Base-by-base conservation (phyloP, 345 rosid species). In the Clarkia xantiana region DNA sequence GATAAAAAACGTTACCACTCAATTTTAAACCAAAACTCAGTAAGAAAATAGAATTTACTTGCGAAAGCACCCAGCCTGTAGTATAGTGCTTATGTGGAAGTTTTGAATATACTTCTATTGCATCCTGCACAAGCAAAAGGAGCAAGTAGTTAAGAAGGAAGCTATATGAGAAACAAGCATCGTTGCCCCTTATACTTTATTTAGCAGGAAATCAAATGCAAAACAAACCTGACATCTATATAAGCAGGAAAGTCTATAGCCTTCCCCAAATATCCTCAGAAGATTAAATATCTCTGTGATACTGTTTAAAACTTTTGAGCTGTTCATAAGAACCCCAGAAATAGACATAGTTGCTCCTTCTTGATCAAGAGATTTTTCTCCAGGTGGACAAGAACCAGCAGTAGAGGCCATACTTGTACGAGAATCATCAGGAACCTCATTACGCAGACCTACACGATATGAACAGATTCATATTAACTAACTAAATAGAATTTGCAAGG, bases 31-130 rank as follows among this genome's bases (percentile, higher is more conserved):
- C 36, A 29, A 29, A 7, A 7, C 8, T 29, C 36, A 29, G 36
- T 3, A 4, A 29, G 36, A 29, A 29, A 29, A 18, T 34, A n/a
- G 52, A 53, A 18, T 18, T 58, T 70, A 91, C 98, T 94, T 84
- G 96, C 53, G 85, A 78, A 70, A 91, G 90, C 64, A 91, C 95
- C 98, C 98, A 91, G 50, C 90, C 82, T 23, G 98, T 86, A 60
- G 73, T 84, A 70, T 86, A 84, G 70, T 91, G 96, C 74, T 68
- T 84, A 62, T 66, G 76, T 13, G 96, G 96, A 53, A 86, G 85
- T 66, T 79, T 81, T 64, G 64, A 63, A 68, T 73, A 91, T 43
- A 67, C 66, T 61, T 80, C 84, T 67, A 87, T 62, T 14, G 99
- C 96, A 52, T 82, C 99, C 99, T 91, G 70, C 56, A 70, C 34